These are phyloP conservation scores for Acacia pycnantha DNA, from an alignment of 331 rosid genomes.

Conservation along the genomic window DNA sequence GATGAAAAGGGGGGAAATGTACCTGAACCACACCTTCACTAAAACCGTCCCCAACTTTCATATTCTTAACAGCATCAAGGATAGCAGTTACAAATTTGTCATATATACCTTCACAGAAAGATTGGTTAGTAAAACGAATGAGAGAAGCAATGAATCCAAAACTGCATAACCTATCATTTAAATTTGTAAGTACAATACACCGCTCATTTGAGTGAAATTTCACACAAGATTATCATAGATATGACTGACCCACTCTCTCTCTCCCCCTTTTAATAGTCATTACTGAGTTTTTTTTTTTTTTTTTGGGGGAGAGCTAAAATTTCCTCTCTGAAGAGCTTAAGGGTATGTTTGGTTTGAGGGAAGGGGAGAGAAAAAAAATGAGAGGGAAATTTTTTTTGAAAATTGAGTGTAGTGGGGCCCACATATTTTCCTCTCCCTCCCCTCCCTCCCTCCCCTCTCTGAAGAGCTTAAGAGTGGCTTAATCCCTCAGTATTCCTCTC, in stretches of 20 bases:
- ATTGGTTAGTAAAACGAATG: background rate
- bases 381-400: too few species aligned
- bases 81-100: constrained; percentile 78
- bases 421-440: too few species aligned
- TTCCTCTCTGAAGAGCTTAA: too few species aligned
- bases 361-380: too few species aligned
- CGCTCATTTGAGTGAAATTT: background rate
- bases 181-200: background rate
- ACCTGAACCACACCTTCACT: constrained; percentile 89
- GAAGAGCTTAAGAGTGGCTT: too few species aligned
- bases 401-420: too few species aligned
- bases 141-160: background rate
- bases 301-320: too few species aligned
- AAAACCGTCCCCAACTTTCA: constrained; percentile 97
- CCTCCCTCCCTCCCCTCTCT: too few species aligned
- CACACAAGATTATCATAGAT: background rate
- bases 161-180: constrained; percentile 3
- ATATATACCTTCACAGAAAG: constrained; percentile 64
- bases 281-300: too few species aligned
- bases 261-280: too few species aligned
- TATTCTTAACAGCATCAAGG: constrained; percentile 64
- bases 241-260: background rate
- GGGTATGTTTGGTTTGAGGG: too few species aligned
- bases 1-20: constrained; percentile 22
- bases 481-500: too few species aligned